These are phyloP conservation scores for Aspergillus nomiae DNA, from an alignment of 2,329 filamentous ascomycete species.

Conservation along the genomic window DNA sequence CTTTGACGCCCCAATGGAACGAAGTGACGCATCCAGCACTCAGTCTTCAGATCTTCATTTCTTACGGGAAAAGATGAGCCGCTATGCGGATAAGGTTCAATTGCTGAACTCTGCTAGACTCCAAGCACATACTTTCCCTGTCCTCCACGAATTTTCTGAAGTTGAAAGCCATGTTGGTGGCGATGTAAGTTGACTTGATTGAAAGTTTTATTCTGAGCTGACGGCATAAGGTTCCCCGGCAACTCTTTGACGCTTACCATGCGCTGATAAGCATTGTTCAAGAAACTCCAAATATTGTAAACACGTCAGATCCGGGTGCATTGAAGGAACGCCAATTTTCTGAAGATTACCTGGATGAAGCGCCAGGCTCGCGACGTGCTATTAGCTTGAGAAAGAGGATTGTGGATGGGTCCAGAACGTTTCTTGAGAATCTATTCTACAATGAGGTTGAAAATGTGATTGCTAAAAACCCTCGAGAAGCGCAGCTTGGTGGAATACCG, in stretches of 20 bases:
- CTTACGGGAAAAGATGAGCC: slow-evolving; percentile 79
- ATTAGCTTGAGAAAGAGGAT: slow-evolving; percentile 76
- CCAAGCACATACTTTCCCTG: slow-evolving; percentile 67
- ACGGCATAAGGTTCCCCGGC: slow-evolving; percentile 61
- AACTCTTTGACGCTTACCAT: slow-evolving; percentile 79
- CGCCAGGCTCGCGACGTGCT: slow-evolving; percentile 63
- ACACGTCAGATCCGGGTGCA: slow-evolving; percentile 62
- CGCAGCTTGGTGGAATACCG: slow-evolving; percentile 84
- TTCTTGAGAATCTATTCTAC: slow-evolving; percentile 80
- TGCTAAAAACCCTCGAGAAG: slow-evolving; percentile 81
- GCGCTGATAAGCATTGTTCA: slow-evolving; percentile 77
- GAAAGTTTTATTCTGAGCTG: slow-evolving; percentile 14
- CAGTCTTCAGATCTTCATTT: slow-evolving; percentile 71
- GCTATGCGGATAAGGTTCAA: slow-evolving; percentile 77
- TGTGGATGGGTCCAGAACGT: slow-evolving; percentile 74
- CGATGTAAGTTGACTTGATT: slow-evolving; percentile 48
- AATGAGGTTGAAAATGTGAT: slow-evolving; percentile 75
- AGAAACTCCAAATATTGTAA: slow-evolving; percentile 66
- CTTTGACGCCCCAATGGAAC: slow-evolving; percentile 68
- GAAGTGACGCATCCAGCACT: slow-evolving; percentile 53
- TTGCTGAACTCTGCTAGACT: slow-evolving; percentile 74
- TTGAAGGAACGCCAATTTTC: slow-evolving; percentile 77
- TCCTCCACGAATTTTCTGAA: slow-evolving; percentile 74
- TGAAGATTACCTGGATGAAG: slow-evolving; percentile 74
- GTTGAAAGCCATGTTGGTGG: slow-evolving; percentile 72